These are phyloP conservation scores for Suillus luteus DNA, from an alignment of 768 basidiomycete genomes.

Conservation along the genomic window DNA sequence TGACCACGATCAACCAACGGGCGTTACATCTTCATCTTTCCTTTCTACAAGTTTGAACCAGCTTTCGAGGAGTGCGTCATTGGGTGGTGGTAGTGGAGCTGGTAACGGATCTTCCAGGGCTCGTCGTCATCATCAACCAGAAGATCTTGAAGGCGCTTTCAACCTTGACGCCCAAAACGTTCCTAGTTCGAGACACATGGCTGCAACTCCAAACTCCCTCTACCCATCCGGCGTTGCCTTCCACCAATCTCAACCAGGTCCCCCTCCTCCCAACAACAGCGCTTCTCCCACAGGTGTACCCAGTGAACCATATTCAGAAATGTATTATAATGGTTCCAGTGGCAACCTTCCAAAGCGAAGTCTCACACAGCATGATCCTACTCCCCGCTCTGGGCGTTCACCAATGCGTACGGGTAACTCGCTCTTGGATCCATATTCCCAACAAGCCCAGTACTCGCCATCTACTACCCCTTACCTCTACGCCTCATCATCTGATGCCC, in stretches of 20 bases:
- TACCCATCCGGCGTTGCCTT: slow-evolving; percentile 61
- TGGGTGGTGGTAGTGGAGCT: slow-evolving; percentile 47
- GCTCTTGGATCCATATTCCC: slow-evolving; percentile 71
- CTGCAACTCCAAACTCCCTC: slow-evolving; percentile 43
- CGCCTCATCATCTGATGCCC: slow-evolving; percentile 37
- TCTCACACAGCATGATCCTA: slow-evolving; percentile 55
- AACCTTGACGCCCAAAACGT: slow-evolving; percentile 35
- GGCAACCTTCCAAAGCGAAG: slow-evolving; percentile 56
- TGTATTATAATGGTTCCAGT: slow-evolving; percentile 58
- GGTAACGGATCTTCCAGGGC: slow-evolving; percentile 44
- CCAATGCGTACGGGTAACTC: slow-evolving; percentile 59
- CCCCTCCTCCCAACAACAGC: slow-evolving; percentile 35
- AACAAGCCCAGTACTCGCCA: slow-evolving; percentile 65
- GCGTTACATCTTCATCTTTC: slow-evolving; percentile 49
- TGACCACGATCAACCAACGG: slow-evolving; percentile 58
- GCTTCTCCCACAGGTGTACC: slow-evolving; percentile 35
- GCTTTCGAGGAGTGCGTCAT: slow-evolving; percentile 68
- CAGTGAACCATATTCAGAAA: slow-evolving; percentile 54
- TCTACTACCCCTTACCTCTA: slow-evolving; percentile 49
- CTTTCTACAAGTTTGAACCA: slow-evolving; percentile 51
- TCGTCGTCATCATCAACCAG: slow-evolving; percentile 68
- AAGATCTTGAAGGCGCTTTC: slow-evolving; percentile 64
- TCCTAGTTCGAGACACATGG: slow-evolving; percentile 26
- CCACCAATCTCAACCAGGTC: slow-evolving; percentile 51
- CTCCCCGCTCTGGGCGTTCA: slow-evolving; percentile 55